Conservation (phyloP, 768 basidiomycete genomes). For the Pulveroboletus sp. region DNA sequence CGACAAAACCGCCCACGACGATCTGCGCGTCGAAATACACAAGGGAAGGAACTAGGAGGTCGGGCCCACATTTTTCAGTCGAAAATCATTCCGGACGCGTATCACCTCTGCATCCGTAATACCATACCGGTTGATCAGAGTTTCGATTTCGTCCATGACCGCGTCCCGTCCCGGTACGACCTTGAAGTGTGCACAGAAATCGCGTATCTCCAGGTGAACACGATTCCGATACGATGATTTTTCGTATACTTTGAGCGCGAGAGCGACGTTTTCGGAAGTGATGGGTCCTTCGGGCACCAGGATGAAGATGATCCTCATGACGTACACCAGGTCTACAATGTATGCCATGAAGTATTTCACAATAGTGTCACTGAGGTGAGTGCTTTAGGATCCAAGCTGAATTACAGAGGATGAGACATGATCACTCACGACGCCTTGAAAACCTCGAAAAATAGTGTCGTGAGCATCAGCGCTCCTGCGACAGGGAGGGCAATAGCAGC, state of each 20-base stretch:
- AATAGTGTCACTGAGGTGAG: background rate
- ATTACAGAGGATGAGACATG: too few relatives aligned
- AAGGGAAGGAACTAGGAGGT: too few relatives aligned
- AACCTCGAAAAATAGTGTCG: background rate
- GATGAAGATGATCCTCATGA: constrained; percentile 2
- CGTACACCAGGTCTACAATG: background rate
- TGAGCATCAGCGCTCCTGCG: background rate
- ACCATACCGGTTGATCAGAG: background rate
- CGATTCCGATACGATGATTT: background rate
- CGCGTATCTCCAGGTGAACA: background rate
- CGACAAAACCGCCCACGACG: too few relatives aligned
- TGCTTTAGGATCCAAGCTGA: background rate
- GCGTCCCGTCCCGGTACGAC: background rate
- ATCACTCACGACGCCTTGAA: background rate
- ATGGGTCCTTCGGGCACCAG: background rate
- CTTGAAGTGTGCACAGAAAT: background rate
- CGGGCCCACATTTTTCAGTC: too few relatives aligned
- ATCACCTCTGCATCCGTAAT: background rate
- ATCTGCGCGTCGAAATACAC: too few relatives aligned
- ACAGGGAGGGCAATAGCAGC: background rate
- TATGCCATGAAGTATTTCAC: constrained; percentile 1
- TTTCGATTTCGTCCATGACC: background rate
- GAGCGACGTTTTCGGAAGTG: background rate
- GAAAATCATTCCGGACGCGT: too few relatives aligned
- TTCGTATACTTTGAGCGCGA: background rate